Evolutionary conservation across 495 filamentous ascomycete genomes (phyloP).

Genomic region (Cenococcum geophilum): DNA sequence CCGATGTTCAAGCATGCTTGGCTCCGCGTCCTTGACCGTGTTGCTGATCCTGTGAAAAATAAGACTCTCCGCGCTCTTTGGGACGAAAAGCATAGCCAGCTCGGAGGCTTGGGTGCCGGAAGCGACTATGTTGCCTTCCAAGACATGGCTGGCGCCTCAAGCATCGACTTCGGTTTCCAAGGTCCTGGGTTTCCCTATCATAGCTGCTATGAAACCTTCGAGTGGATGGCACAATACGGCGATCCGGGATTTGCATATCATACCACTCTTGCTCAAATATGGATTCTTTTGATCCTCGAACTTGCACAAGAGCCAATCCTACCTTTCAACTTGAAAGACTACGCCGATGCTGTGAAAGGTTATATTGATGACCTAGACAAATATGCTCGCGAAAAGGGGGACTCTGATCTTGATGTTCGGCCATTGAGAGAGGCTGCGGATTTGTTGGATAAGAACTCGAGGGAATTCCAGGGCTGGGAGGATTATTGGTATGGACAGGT

Average conservation of each 20-base stretch:
- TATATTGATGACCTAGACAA: slow-evolving; percentile 63
- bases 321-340: slow-evolving; percentile 77
- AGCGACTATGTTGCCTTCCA: slow-evolving; percentile 92
- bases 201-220: slow-evolving; percentile 82
- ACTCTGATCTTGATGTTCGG: slow-evolving; percentile 49
- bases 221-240: slow-evolving; percentile 72
- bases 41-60: slow-evolving; percentile 66
- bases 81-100: slow-evolving; percentile 54
- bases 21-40: slow-evolving; percentile 62
- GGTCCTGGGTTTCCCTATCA: slow-evolving; percentile 63
- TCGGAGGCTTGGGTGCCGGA: slow-evolving; percentile 66
- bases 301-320: slow-evolving; percentile 72
- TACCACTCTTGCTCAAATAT: slow-evolving; percentile 68
- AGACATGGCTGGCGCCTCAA: slow-evolving; percentile 84
- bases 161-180: slow-evolving; percentile 76
- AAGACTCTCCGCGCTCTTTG: slow-evolving; percentile 68
- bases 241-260: slow-evolving; percentile 85
- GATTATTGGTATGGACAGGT: slow-evolving; percentile 63
- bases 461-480: slow-evolving; percentile 67
- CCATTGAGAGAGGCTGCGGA: slow-evolving; percentile 55
- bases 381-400: slow-evolving; percentile 45
- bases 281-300: slow-evolving; percentile 78
- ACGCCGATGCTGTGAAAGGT: slow-evolving; percentile 53
- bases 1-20: slow-evolving; percentile 71
- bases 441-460: slow-evolving; percentile 53